Conservation (phyloP, 352 stramenopile species). For the Phytophthora fragariae region DNA sequence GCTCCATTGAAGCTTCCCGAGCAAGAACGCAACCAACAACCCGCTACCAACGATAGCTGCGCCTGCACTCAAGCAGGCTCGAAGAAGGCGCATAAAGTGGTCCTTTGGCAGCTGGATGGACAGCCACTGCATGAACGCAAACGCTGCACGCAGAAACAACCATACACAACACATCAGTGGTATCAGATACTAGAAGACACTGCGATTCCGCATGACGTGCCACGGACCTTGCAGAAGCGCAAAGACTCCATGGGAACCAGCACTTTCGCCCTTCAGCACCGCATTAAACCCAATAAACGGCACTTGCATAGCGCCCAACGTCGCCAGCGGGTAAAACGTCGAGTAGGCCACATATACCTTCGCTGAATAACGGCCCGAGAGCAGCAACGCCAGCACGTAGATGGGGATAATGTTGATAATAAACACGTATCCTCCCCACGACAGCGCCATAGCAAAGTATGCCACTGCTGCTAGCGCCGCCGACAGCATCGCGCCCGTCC, state of each 20-base stretch:
- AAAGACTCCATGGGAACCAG: constrained; percentile 93
- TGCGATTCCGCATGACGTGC: neutral
- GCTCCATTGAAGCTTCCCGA: constrained; percentile 91
- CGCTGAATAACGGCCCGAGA: constrained; percentile 91
- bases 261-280: constrained; percentile 85
- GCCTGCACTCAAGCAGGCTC: constrained; percentile 42
- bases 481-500: constrained; percentile 82
- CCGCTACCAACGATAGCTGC: constrained; percentile 42
- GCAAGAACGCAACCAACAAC: constrained; percentile 60
- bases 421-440: constrained; percentile 99
- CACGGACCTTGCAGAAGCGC: constrained; percentile 82
- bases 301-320: constrained; percentile 96
- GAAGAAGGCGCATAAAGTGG: constrained; percentile 59
- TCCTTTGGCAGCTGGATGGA: constrained; percentile 53
- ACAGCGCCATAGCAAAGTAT: constrained; percentile 98
- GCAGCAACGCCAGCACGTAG: constrained; percentile 93
- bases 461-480: constrained; percentile 71
- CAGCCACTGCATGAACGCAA: constrained; percentile 65
- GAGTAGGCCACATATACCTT: constrained; percentile 97
- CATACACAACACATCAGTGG: constrained; percentile 28
- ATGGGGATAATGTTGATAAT: constrained; percentile 99
- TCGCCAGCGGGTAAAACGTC: constrained; percentile 98
- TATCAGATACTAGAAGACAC: constrained; percentile 5
- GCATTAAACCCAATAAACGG: constrained; percentile 98
- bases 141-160: constrained; percentile 39